Base-by-base conservation (phyloP, 768 basidiomycete species). In the Phanerochaete carnosa region DNA sequence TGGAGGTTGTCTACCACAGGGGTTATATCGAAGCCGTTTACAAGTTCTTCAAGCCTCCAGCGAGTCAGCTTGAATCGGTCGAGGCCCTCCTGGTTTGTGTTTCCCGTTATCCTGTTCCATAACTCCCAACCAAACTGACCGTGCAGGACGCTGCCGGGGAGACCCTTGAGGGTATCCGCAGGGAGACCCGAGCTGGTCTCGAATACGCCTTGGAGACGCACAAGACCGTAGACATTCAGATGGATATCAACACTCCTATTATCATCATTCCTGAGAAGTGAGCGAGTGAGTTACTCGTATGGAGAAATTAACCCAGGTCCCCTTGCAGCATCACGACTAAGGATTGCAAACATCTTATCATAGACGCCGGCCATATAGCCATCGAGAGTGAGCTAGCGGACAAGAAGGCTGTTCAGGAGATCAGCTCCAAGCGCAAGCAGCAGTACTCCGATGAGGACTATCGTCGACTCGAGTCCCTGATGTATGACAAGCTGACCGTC, bases 231-330 rank as follows among this genome's bases (percentile, higher is more conserved):
- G 95, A 98, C 71, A 79, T 99, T n/a, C 91, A 93, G 65, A 85
- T 99, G 76, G 95, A 99, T 68, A 83, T 99, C 80, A 92, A 96
- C 67, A 94, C 97, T 0, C 97, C 97, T 5, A 86, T 99, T 66
- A 97, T 99, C 70, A 94, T 99, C 67, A 83, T 98, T 55, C 97
- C 97, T 1, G 96, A 98, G 76, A 87, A 93, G 94, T 95, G 70
- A 60, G 71, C 63, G 13, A 50, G 16, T 45, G 33, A 16, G 19
- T 16, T 3, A 33, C 19, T 15, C 30, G n/a, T 46, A 49, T 32
- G 55, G 33, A 9, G n/a, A 1, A 1, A n/a, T 29, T n/a, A 50
- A 1, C n/a, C 8, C 22, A 22, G 7, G 52, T 66, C 45, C 62
- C 58, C 5, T n/a, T 60, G 0, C 59, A 96, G 94, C 65, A 83